Base-by-base conservation (phyloP, 1,284 basidiomycete species). In the Ceraceosorus bombacis region DNA sequence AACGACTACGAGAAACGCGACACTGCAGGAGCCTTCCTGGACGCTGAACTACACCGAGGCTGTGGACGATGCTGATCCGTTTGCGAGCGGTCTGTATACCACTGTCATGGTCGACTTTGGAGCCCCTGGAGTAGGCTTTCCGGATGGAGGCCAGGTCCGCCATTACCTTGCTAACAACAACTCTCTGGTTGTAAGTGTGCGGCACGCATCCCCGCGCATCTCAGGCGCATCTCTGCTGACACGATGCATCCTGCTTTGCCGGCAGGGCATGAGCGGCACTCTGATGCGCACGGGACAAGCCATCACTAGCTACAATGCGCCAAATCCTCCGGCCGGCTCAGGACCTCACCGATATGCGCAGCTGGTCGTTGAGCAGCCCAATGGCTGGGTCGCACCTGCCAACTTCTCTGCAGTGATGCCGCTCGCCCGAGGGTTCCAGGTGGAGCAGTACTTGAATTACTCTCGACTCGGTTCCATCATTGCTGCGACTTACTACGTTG, bases 281-380 rank as follows among this genome's bases (percentile, higher is more conserved):
- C 5, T 48, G 41, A 58, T 41, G 57, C 46, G 48, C 57, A 51
- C 51, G 10, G 13, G 49, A 3, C 50, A 41, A 13, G n/a, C 38
- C 9, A 49, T 55, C 7, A 49, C 43, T 17, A 12, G 8, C 27
- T 53, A 48, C 41, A 27, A 41, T 6, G 51, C 43, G 12, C 50
- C 51, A 15, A 49, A 46, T 13, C 58, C 39, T 5, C 58, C 43
- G 13, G 27, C 46, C 46, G 57, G 57, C 43, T 46, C 43, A 15
- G 50, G 50, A 41, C 54, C 59, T 17, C 59, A 60, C 49, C 54
- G 59, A 12, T 60, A 60, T 49, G 53, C 55, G 49, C 54, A 50
- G 39, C 56, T 60, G 43, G 54, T 60, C 51, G 13, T 49, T 37
- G 51, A 51, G n/a, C 59, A 60, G 51, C 59, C 59, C 1, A 17